Conservation (phyloP, 495 filamentous ascomycete species). For the Penicillium bovifimosum region DNA sequence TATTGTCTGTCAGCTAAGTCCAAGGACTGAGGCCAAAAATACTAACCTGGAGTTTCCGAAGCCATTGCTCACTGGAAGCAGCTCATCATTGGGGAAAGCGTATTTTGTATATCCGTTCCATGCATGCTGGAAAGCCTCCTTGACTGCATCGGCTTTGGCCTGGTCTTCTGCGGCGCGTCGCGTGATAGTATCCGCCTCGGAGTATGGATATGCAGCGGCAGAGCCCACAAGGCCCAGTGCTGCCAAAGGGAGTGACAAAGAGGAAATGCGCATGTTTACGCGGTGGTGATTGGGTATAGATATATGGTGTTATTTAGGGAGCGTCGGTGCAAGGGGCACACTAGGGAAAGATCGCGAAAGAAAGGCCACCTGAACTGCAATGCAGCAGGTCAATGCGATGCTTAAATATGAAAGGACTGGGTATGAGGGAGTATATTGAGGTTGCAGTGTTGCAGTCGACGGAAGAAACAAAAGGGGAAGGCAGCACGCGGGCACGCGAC, state of each 20-base stretch:
- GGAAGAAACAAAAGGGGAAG: constrained; percentile 13
- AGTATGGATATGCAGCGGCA: constrained; percentile 17
- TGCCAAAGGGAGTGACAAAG: constrained; percentile 24
- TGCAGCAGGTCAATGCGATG: constrained; percentile 14
- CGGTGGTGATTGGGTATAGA: background rate
- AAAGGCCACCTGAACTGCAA: constrained; percentile 7
- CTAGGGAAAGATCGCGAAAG: constrained; percentile 8
- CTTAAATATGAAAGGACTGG: constrained; percentile 6
- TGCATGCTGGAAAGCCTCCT: constrained; percentile 67
- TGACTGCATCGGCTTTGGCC: constrained; percentile 58
- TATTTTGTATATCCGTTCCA: constrained; percentile 80
- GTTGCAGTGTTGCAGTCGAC: constrained; percentile 1
- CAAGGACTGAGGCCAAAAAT: background rate
- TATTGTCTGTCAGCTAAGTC: constrained; percentile 22
- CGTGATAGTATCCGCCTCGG: constrained; percentile 8
- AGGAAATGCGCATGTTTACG: constrained; percentile 29
- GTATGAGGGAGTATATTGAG: constrained; percentile 2
- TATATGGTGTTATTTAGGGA: background rate
- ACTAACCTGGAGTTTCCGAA: constrained; percentile 64
- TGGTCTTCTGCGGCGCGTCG: constrained; percentile 7
- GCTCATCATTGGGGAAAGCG: constrained; percentile 74
- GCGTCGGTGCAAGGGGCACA: constrained; percentile 1
- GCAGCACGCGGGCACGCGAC: constrained; percentile 10
- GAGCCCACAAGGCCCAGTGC: constrained; percentile 25
- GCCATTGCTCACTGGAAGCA: constrained; percentile 61